A percentile compares a stretch with the other conserved stretches of the same genome.
These are phyloP conservation scores for Prunus mume DNA, from an alignment of 306 rosid species.

Conservation along the genomic window DNA sequence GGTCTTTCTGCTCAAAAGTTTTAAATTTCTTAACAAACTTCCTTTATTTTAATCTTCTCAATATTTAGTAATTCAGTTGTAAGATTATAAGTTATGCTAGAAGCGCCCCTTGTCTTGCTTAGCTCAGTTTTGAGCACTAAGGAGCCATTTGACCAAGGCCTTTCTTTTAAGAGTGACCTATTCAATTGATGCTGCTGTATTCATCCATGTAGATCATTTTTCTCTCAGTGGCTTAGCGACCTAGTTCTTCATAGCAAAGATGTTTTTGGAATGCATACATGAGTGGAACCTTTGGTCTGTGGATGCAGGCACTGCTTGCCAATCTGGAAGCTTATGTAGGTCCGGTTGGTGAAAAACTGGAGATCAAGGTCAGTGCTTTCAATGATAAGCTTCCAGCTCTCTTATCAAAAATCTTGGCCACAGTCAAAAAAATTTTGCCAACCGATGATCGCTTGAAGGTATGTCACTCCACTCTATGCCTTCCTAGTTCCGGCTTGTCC, in stretches of 20 bases:
- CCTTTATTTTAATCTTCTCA: neutral
- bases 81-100: neutral
- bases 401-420: slow-evolving; percentile 56
- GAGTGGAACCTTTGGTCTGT: neutral
- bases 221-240: neutral
- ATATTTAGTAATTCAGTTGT: neutral
- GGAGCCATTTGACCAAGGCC: neutral
- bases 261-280: neutral
- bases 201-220: neutral
- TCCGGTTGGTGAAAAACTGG: slow-evolving; percentile 66
- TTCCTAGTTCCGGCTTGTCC: slow-evolving; percentile 27
- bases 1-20: neutral
- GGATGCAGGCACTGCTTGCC: slow-evolving; percentile 81
- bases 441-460: slow-evolving; percentile 73
- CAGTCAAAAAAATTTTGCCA: slow-evolving; percentile 67
- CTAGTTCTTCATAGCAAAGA: neutral
- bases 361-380: slow-evolving; percentile 86
- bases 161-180: neutral
- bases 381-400: slow-evolving; percentile 82
- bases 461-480: neutral
- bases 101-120: neutral
- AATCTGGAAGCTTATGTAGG: slow-evolving; percentile 90
- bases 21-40: neutral
- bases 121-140: neutral
- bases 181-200: neutral